Percentiles rank a stretch among this genome's conserved stretches.
These are phyloP conservation scores for Leishmania gerbilli DNA, from an alignment of 208 protist species.

Conservation along the genomic window DNA sequence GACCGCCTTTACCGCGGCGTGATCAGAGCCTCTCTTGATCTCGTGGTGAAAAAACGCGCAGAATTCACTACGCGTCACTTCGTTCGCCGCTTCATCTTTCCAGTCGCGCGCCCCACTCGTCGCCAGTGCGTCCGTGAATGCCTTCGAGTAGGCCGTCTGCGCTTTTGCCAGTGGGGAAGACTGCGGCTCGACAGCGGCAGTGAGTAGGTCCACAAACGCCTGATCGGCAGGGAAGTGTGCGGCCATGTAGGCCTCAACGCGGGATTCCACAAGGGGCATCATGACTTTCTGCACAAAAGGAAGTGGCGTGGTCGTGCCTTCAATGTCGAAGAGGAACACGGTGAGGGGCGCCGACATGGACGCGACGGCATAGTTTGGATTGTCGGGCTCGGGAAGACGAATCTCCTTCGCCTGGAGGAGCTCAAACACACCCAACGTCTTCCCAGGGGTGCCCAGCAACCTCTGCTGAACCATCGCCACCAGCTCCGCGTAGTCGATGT, in stretches of 20 bases:
- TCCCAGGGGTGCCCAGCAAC: not conserved
- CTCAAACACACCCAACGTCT: not conserved
- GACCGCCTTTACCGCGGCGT: slow-evolving; percentile 62
- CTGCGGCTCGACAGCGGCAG: slow-evolving; percentile 2
- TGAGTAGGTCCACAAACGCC: slow-evolving; percentile 22
- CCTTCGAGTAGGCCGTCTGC: not conserved
- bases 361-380: not conserved
- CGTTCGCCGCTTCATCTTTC: slow-evolving; percentile 15
- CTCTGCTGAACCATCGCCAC: not conserved
- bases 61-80: slow-evolving; percentile 30
- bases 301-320: slow-evolving; percentile 87
- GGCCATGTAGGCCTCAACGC: slow-evolving; percentile 46
- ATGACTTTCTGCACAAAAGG: slow-evolving; percentile 69
- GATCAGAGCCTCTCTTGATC: slow-evolving; percentile 17
- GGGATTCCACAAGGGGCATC: slow-evolving; percentile 39
- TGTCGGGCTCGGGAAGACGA: slow-evolving; percentile 2
- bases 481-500: slow-evolving; percentile 9
- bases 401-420: slow-evolving; percentile 1
- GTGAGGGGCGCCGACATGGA: slow-evolving; percentile 8
- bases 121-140: slow-evolving; percentile 7
- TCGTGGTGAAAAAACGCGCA: slow-evolving; percentile 23
- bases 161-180: slow-evolving; percentile 9
- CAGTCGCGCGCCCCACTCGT: slow-evolving; percentile 1
- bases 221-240: slow-evolving; percentile 39
- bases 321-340: slow-evolving; percentile 73